Conservation (phyloP, 306 rosid species). For the Rosa chinensis region DNA sequence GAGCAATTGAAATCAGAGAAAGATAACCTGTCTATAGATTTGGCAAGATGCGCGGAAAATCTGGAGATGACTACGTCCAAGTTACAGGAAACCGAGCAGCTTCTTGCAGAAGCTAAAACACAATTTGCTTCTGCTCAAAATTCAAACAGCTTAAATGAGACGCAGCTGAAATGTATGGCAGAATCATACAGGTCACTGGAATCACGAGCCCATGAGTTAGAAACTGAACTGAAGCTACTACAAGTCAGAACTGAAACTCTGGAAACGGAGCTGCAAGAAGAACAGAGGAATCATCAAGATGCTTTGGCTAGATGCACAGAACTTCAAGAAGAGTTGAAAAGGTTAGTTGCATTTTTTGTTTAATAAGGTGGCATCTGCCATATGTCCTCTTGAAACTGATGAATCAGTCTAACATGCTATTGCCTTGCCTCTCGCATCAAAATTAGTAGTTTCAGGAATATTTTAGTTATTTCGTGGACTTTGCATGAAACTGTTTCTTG, state of each 20-base stretch:
- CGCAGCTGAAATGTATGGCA: slow-evolving; percentile 98
- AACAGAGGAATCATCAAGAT: slow-evolving; percentile 68
- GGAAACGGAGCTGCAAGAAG: slow-evolving; percentile 76
- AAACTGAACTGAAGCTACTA: slow-evolving; percentile 63
- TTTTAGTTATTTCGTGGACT: neutral
- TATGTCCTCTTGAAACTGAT: slow-evolving; percentile 2
- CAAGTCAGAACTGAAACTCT: slow-evolving; percentile 56
- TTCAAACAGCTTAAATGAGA: slow-evolving; percentile 86
- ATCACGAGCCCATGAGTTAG: slow-evolving; percentile 67
- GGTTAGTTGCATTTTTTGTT: slow-evolving; percentile 45
- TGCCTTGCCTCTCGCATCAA: neutral
- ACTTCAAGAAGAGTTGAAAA: slow-evolving; percentile 73
- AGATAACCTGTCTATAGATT: slow-evolving; percentile 54
- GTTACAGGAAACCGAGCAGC: slow-evolving; percentile 82
- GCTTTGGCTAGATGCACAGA: slow-evolving; percentile 62
- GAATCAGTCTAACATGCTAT: neutral
- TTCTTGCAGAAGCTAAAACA: slow-evolving; percentile 75
- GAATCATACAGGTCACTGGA: slow-evolving; percentile 94
- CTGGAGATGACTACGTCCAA: slow-evolving; percentile 72
- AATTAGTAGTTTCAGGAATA: neutral
- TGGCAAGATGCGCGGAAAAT: slow-evolving; percentile 61
- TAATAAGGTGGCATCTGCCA: neutral
- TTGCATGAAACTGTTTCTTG: slow-evolving; percentile 14
- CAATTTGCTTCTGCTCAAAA: slow-evolving; percentile 73
- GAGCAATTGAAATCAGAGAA: slow-evolving; percentile 71